phyloP scores from a whole-genome alignment of 352 stramenopile species.

The Phytopythium ostracodes region DNA sequence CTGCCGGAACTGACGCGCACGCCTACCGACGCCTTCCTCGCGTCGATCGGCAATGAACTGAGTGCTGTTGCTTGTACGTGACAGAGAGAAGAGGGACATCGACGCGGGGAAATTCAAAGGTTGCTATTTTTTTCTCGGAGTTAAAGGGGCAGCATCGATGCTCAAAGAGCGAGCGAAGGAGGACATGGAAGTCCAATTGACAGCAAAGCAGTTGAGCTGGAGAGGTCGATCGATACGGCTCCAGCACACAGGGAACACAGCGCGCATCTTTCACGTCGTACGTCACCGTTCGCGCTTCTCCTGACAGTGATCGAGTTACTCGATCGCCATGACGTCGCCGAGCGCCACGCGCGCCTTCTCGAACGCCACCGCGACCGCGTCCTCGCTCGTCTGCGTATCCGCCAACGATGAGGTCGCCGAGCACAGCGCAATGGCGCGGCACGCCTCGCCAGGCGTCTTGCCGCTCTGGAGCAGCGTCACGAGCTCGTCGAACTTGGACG shows the following conservation, averaged over 20 bases:
- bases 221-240: background rate
- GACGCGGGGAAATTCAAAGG: background rate
- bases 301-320: constrained; percentile 20
- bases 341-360: constrained; percentile 24
- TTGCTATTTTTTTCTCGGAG: background rate
- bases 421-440: constrained; percentile 53
- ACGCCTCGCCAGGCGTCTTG: constrained; percentile 60
- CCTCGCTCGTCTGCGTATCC: constrained; percentile 11
- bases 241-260: background rate
- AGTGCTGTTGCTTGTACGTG: background rate
- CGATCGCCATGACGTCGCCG: constrained; percentile 39
- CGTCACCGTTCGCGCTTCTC: background rate
- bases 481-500: constrained; percentile 75
- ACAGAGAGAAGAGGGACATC: background rate
- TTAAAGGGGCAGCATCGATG: background rate
- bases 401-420: background rate
- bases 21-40: constrained; percentile 8
- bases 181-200: background rate
- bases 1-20: constrained; percentile 21
- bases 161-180: background rate
- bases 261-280: background rate
- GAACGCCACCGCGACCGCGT: constrained; percentile 20
- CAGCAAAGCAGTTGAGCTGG: background rate
- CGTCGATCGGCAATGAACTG: background rate
- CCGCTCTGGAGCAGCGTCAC: constrained; percentile 47